Percentiles rank a stretch among this genome's conserved stretches.
Evolutionary conservation across 148 eudicot genomes (phyloP).

Genomic region (Persicaria maculosa): DNA sequence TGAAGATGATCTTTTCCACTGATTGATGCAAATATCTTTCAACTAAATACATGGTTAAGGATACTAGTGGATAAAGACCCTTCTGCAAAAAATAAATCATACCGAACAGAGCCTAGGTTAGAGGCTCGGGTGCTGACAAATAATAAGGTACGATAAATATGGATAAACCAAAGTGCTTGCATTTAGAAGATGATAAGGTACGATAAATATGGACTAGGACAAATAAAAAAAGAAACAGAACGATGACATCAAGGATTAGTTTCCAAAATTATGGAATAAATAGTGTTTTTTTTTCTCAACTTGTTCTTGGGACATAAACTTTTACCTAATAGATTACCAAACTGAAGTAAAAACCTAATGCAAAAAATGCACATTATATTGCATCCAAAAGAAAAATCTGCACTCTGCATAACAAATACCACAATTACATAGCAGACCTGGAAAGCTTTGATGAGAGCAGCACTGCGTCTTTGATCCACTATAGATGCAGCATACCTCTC

Average conservation of each 20-base stretch:
- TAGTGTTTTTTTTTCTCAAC: neutral
- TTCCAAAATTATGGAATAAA: neutral
- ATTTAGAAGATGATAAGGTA: neutral
- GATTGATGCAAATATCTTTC: neutral
- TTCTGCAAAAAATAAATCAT: neutral
- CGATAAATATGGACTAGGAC: neutral
- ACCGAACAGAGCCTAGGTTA: neutral
- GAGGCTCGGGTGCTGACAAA: too few species aligned
- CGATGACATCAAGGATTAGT: neutral
- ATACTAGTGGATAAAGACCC: neutral
- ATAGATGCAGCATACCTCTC: constrained; percentile 40
- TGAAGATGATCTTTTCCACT: neutral
- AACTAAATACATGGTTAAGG: neutral
- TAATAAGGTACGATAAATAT: too few species aligned
- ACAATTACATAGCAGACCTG: constrained; percentile 29
- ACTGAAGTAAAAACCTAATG: neutral
- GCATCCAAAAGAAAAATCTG: too few species aligned
- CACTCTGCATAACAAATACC: neutral
- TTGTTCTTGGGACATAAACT: neutral
- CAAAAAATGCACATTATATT: neutral
- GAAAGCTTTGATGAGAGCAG: constrained; percentile 39
- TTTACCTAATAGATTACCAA: too few species aligned
- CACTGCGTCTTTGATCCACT: constrained; percentile 40
- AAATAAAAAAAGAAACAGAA: neutral
- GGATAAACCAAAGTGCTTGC: neutral